Conservation (phyloP, 345 rosid genomes). For the Moricandia arvensis region DNA sequence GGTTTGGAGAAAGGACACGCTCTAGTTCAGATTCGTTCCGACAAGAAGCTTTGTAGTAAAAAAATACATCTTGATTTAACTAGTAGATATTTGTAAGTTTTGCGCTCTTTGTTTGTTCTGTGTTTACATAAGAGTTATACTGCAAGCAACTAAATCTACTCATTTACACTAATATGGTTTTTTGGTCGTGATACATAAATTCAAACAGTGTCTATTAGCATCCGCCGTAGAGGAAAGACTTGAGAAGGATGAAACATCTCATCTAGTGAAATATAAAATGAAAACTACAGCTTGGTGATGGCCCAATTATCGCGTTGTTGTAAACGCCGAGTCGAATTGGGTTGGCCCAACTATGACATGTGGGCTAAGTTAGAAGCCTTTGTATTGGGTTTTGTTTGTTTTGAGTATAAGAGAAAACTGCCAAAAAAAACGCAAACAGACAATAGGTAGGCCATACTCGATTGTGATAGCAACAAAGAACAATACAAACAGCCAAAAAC, state of each 20-base stretch:
- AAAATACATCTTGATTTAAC: slow-evolving; percentile 3
- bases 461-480: background rate
- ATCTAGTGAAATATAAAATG: too few species aligned
- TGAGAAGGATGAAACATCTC: background rate
- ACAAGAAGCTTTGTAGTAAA: slow-evolving; percentile 12
- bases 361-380: slow-evolving; percentile 58
- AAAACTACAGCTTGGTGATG: too few species aligned
- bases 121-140: background rate
- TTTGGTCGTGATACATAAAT: background rate
- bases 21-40: slow-evolving; percentile 22
- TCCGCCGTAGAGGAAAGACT: background rate
- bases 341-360: slow-evolving; percentile 43
- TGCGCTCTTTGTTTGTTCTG: slow-evolving; percentile 3
- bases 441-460: background rate
- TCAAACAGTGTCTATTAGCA: too few species aligned
- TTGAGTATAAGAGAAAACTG: background rate
- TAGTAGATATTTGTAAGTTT: slow-evolving; percentile 16
- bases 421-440: background rate
- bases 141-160: background rate
- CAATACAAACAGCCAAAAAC: background rate
- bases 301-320: too few species aligned
- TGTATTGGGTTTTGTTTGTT: slow-evolving; percentile 43
- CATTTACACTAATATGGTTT: background rate
- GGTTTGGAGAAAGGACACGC: slow-evolving; percentile 49
- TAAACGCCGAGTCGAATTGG: slow-evolving; percentile 12